These are phyloP conservation scores for Globomyces pollinis-pini DNA, from an alignment of 192 early-diverging fungal species.

Conservation along the genomic window DNA sequence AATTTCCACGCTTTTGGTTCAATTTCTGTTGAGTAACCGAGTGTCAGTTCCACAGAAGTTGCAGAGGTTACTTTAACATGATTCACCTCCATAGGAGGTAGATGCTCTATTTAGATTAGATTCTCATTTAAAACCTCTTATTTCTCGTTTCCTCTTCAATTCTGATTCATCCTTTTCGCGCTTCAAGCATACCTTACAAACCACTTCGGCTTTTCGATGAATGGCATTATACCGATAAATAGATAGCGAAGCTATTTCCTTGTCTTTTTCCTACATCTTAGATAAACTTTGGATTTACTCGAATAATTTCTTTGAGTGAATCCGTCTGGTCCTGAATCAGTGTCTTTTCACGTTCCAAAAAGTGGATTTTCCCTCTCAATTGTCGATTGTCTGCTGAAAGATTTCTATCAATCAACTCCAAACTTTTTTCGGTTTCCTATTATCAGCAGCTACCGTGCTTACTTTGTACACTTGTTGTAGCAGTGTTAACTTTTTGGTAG, in stretches of 20 bases:
- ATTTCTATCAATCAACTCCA: constrained; percentile 43
- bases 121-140: constrained; percentile 19
- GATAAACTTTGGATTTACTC: constrained; percentile 23
- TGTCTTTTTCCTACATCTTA: constrained; percentile 41
- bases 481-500: too few relatives aligned
- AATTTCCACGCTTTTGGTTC: background rate
- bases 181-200: constrained; percentile 39
- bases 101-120: constrained; percentile 13
- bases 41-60: constrained; percentile 11
- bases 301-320: constrained; percentile 28
- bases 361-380: constrained; percentile 36
- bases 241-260: constrained; percentile 48
- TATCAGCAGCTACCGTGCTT: background rate
- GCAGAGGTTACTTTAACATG: constrained; percentile 8
- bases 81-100: constrained; percentile 14
- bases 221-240: constrained; percentile 56
- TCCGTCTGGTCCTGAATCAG: constrained; percentile 26
- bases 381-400: constrained; percentile 38
- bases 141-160: constrained; percentile 17
- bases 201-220: constrained; percentile 34
- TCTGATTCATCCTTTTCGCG: constrained; percentile 37
- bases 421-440: constrained; percentile 33
- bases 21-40: background rate
- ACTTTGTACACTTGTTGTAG: too few relatives aligned
- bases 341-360: constrained; percentile 33